Percentiles rank a stretch among this genome's conserved stretches.
Conservation (phyloP, 805 yeast genomes). For the Lipomyces anomalus region DNA sequence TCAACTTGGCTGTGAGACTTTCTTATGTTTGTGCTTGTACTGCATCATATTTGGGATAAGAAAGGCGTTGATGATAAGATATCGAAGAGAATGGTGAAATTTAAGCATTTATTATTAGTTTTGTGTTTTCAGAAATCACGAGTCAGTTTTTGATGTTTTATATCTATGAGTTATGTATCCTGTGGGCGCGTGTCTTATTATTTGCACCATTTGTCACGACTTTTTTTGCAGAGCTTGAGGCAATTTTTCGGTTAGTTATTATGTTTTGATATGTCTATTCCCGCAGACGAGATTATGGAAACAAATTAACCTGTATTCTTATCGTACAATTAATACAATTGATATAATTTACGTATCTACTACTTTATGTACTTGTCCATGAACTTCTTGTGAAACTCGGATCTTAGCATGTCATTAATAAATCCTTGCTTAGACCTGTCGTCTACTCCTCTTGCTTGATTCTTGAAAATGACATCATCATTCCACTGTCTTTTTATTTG, state of each 20-base stretch:
- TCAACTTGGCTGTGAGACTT: conserved; percentile 17
- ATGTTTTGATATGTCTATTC: too few species aligned
- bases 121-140: too few species aligned
- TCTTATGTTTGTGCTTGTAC: conserved; percentile 3
- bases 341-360: background rate
- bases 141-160: background rate
- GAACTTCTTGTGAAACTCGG: conserved; percentile 36
- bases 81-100: too few species aligned
- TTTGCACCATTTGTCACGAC: too few species aligned
- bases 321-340: too few species aligned
- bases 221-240: too few species aligned
- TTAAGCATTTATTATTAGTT: too few species aligned
- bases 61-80: conserved; percentile 2
- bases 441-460: conserved; percentile 31
- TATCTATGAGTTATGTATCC: background rate
- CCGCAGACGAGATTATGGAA: too few species aligned
- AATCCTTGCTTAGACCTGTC: conserved; percentile 27
- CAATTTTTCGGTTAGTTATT: too few species aligned
- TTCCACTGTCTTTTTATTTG: conserved; percentile 31
- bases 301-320: too few species aligned
- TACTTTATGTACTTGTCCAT: conserved; percentile 33
- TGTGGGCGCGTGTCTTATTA: background rate
- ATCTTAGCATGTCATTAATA: conserved; percentile 35
- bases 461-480: conserved; percentile 34
- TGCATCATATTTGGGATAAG: too few species aligned